Conservation (phyloP, 768 basidiomycete genomes). For the Cystofilobasidium ferigula region DNA sequence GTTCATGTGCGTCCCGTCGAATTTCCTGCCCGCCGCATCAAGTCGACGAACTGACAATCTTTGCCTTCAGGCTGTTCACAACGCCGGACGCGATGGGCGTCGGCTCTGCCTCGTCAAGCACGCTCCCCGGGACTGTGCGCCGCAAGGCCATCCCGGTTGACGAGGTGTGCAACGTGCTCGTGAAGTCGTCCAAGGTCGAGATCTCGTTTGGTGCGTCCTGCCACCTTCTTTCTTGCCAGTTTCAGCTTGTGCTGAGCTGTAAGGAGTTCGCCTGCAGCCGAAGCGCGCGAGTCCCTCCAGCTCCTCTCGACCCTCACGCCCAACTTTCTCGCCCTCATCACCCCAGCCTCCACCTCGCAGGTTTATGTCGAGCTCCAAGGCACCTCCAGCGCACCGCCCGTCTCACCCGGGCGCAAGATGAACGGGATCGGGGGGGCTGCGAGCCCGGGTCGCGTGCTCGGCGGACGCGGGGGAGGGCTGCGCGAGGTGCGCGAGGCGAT, state of each 20-base stretch:
- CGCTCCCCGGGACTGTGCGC: not conserved
- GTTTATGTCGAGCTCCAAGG: not conserved
- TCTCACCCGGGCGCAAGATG: not conserved
- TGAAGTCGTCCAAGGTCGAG: slow-evolving; percentile 38
- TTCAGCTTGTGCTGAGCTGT: not conserved
- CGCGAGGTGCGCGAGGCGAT: not conserved
- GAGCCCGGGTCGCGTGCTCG: not conserved
- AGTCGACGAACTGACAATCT: not conserved
- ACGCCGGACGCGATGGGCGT: slow-evolving; percentile 28
- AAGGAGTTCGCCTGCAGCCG: not conserved
- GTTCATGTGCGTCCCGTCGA: slow-evolving; percentile 35
- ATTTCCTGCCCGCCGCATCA: not conserved
- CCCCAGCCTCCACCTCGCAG: not conserved
- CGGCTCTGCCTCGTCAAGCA: not conserved
- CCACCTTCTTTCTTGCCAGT: not conserved
- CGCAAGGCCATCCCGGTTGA: slow-evolving; percentile 35
- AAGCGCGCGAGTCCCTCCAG: not conserved
- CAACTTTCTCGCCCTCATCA: not conserved
- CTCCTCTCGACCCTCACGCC: slow-evolving; percentile 1
- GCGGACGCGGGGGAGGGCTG: not conserved
- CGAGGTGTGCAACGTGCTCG: slow-evolving; percentile 37
- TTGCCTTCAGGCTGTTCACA: slow-evolving; percentile 33
- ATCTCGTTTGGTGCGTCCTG: slow-evolving; percentile 34
- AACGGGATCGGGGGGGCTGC: not conserved
- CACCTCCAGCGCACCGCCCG: not conserved